Evolutionary conservation across 257 asterid genomes (phyloP), one percentile per base, ranked within the genome.

Genomic region (Solanum megistacrolobum): DNA sequence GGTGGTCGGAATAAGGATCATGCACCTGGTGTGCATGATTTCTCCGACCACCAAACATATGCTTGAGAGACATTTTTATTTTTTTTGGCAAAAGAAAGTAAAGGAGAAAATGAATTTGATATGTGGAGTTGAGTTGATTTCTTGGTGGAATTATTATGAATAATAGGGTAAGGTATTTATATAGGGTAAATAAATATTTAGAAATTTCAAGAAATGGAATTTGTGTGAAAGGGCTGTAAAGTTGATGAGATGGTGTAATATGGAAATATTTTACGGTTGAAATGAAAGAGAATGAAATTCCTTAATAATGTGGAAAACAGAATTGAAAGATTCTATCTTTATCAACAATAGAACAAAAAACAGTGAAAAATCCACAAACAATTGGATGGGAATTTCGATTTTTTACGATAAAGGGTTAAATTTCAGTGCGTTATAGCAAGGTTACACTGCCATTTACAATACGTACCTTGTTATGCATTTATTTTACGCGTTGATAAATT

Each of bases 31-130:
- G 29, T 83, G 32, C n/a, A 65, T 78, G 90, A 55, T 46, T 83
- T 86, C 82, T 91, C 81, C 86, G 88, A 14, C 31, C 86, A 29
- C 85, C 87, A 75, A 83, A 87, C 34, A 14, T 11, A 55, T 91
- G 91, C 3, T 43, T 8, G 84, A 36, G 2, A 9, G 91, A 88
- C 93, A 91, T 87, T 34, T 29, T 25, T 2, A 31, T 41, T 32
- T 32, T 32, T 85, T 85, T 13, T n/a, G 36, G 2, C 25, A 32
- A 32, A 71, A 71, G 13, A 16, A 71, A 32, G 27, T 41, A 75
- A 66, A 32, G 55, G 25, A 10, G 16, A 38, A 29, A 66, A 75
- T 1, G 16, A 75, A 75, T 76, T 31, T n/a, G 60, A 3, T 76
- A 23, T 76, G 18, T 76, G 52, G 58, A 12, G 58, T 12, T 72